phyloP scores from a whole-genome alignment of 1,284 basidiomycete genomes.

The Trichosporon faecale region DNA sequence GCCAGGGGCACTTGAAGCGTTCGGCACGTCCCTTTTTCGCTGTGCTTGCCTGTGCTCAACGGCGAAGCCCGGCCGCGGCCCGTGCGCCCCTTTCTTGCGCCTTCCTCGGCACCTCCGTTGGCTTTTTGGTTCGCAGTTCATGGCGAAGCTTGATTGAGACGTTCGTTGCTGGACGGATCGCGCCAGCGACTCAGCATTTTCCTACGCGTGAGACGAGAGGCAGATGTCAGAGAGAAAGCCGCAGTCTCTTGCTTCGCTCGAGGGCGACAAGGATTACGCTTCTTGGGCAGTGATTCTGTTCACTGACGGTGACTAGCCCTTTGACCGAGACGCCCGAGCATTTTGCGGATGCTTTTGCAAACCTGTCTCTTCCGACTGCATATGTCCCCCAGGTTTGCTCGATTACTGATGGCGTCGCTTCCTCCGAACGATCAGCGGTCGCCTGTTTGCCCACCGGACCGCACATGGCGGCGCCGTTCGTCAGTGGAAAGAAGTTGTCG shows the following conservation, averaged over 20 bases:
- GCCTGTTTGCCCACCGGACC: not conserved
- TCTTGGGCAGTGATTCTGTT: too few species aligned
- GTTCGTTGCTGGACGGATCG: too few species aligned
- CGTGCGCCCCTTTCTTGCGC: not conserved
- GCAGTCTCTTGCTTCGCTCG: not conserved
- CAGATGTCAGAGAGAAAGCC: not conserved
- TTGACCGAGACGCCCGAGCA: too few species aligned
- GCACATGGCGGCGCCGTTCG: not conserved
- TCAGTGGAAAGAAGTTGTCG: not conserved
- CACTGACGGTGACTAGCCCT: too few species aligned
- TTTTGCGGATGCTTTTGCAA: too few species aligned
- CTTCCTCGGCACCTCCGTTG: not conserved
- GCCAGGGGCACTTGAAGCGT: not conserved
- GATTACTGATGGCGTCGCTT: too few species aligned
- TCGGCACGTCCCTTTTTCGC: too few species aligned
- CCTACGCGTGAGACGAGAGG: not conserved
- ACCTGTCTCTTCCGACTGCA: too few species aligned
- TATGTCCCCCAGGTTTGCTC: not conserved
- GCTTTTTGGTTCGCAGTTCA: too few species aligned
- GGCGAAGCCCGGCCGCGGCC: not conserved
- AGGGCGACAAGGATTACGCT: not conserved
- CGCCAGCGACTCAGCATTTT: not conserved
- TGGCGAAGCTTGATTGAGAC: too few species aligned
- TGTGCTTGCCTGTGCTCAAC: not conserved
- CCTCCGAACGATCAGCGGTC: not conserved